Evolutionary conservation across 1,284 basidiomycete genomes (phyloP), one percentile per base, ranked within the genome.

Genomic region (Wallemia mellicola): DNA sequence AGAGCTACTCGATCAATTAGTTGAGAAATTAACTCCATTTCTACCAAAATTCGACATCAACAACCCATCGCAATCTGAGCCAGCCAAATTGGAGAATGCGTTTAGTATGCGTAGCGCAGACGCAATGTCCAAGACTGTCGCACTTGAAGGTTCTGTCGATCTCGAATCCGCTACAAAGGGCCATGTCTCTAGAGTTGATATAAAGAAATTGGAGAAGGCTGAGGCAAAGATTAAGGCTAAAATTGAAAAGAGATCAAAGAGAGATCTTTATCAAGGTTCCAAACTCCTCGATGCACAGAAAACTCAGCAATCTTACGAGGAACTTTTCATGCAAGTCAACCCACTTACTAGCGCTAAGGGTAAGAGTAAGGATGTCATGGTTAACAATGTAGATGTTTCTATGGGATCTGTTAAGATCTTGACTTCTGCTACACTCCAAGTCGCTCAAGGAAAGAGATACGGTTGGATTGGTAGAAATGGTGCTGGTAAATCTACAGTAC

Each of bases 281-380:
- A 96, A 94, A 71, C 75, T 99, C 28, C 77, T 99, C 61, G 87
- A 95, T 68, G 82, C 87, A 66, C 81, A 86, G 70, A 80, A 83
- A 69, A 88, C 88, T 73, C 66, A 92, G 80, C 85, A 92, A 81
- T 80, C 81, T 26, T 96, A 96, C 73, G 91, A 96, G 69, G 92
- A 96, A 69, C 82, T 96, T 80, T 98, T 92, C 73, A 86, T 98
- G 83, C 59, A 82, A 80, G 89, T 98, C 73, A 99, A 99, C 72
- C 88, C 94, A 58, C 72, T 99, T 62, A 87, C 66, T 71, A 38
- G 61, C 65, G 30, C 63, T 64, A 9, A 70, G 69, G 33, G 70
- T 69, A 95, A 94, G 75, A 87, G 81, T 71, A 94, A 94, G 72
- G 94, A 99, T 70, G 84, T 99, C 60, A 87, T 95, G 67, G 74